Percentiles rank a stretch among this genome's conserved stretches.
Conservation (phyloP, 768 basidiomycete genomes). For the Boletus sp. region DNA sequence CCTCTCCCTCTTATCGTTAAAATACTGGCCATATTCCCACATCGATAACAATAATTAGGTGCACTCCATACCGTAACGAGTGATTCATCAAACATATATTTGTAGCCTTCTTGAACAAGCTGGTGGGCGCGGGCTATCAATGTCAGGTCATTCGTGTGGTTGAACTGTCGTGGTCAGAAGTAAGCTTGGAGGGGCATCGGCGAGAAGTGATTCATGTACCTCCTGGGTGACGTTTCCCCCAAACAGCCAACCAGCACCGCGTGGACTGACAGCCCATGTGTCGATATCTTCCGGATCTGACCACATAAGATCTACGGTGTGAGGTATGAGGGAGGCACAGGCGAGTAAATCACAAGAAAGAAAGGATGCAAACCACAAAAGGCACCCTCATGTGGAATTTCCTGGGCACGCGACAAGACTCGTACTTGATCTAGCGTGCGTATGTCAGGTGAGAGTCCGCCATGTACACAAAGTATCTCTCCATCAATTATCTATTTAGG, state of each 20-base stretch:
- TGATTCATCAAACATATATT: constrained; percentile 93
- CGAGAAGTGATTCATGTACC: constrained; percentile 37
- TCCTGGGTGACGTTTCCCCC: constrained; percentile 83
- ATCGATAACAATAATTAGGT: constrained; percentile 82
- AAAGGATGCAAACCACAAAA: constrained; percentile 68
- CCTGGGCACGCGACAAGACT: constrained; percentile 90
- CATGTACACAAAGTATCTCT: constrained; percentile 89
- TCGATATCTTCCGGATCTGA: constrained; percentile 94
- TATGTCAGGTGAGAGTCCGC: constrained; percentile 94
- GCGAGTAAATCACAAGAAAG: background rate
- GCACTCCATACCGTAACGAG: constrained; percentile 94
- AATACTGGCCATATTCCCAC: constrained; percentile 90
- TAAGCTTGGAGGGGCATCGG: constrained; percentile 1
- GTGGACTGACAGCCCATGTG: constrained; percentile 94
- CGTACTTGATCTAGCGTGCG: constrained; percentile 93
- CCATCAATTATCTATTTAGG: constrained; percentile 83
- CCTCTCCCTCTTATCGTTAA: constrained; percentile 74
- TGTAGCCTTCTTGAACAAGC: constrained; percentile 93
- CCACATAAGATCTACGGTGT: constrained; percentile 86
- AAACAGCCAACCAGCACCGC: constrained; percentile 95
- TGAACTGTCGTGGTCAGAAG: constrained; percentile 57
- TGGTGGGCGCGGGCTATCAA: constrained; percentile 96
- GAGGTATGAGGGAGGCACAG: background rate
- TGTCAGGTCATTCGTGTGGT: constrained; percentile 81
- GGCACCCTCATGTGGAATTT: constrained; percentile 98